Evolutionary conservation across 176 grass and related monocot genomes (phyloP), one percentile per base, ranked within the genome.

Genomic region (Rhynchospora tenuis): DNA sequence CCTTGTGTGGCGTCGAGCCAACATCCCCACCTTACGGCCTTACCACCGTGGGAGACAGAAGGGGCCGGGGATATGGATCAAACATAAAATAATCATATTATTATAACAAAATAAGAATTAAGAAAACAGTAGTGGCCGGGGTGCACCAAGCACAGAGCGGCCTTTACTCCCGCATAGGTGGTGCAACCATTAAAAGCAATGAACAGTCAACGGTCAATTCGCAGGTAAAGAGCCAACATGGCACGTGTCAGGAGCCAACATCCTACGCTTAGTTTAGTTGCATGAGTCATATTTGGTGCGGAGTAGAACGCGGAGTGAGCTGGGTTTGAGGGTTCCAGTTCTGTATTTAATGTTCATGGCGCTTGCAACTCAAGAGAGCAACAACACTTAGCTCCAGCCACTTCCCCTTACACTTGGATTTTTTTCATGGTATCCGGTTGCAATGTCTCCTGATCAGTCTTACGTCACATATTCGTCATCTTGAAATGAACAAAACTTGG

Each of bases 131-230:
- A 24, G 43, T 20, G 0, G 69, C 19, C 19, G 64, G 48, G 31
- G 16, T 55, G 29, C 50, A 46, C 23, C 15, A 74, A 63, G 24
- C 16, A 55, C 17, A 68, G 42, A n/a, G 60, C 57, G 7, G 52
- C 56, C 79, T 64, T 63, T 81, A 45, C 59, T 81, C 31, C 9
- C 12, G 78, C 55, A 26, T 81, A 48, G 19, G 42, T 81, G 74
- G 43, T 26, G 44, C 44, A 75, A 23, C 28, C 5, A 60, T 81
- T 81, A 81, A 62, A 45, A 64, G 7, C 17, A 64, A 0, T 5
- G 29, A 81, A 19, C 31, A 81, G 33, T 59, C 56, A 64, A 46
- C 12, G 31, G 59, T 44, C 79, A 65, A 65, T 20, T 47, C 20
- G 17, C 57, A 64, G 6, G 59, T 81, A 81, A 50, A 65, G 56